A percentile compares a stretch with the other conserved stretches of the same genome.
phyloP scores from a whole-genome alignment of 2,329 filamentous ascomycete species.

The Colletotrichum salicis region DNA sequence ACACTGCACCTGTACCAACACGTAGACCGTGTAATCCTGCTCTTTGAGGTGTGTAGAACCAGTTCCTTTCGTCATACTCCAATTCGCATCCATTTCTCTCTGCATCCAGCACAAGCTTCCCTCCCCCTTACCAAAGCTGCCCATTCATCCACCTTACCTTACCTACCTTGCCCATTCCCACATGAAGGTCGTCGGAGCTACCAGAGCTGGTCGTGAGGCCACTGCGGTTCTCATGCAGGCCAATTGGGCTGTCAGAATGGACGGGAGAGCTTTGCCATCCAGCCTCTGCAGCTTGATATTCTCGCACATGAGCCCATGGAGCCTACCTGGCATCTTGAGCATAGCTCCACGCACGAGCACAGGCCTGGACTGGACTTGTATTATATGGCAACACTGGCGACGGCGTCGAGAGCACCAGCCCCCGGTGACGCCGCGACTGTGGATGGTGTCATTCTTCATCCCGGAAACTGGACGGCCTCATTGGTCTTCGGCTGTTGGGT shows the following conservation, averaged over 20 bases:
- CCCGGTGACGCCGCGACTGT: not conserved
- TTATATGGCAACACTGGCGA: not conserved
- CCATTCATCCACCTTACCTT: not conserved
- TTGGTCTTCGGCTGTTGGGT: not conserved
- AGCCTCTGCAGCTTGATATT: slow-evolving; percentile 8
- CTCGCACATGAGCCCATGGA: not conserved
- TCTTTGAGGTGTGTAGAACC: slow-evolving; percentile 29
- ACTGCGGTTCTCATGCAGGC: slow-evolving; percentile 15
- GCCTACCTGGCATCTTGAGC: slow-evolving; percentile 14
- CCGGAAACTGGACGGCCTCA: not conserved
- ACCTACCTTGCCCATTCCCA: not conserved
- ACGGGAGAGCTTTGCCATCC: not conserved
- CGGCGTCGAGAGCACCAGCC: not conserved
- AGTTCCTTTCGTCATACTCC: slow-evolving; percentile 16
- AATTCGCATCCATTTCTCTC: not conserved
- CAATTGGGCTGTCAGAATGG: slow-evolving; percentile 8
- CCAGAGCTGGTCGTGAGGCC: slow-evolving; percentile 1
- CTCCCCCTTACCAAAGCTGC: not conserved
- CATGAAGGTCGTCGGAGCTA: slow-evolving; percentile 11
- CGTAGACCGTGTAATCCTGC: slow-evolving; percentile 26
- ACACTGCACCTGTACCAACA: slow-evolving; percentile 40
- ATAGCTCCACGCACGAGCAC: slow-evolving; percentile 23
- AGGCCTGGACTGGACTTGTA: not conserved
- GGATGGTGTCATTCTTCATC: slow-evolving; percentile 18
- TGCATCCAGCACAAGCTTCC: not conserved